phyloP scores from a whole-genome alignment of 2,329 filamentous ascomycete species.

The Fusarium torreyae region DNA sequence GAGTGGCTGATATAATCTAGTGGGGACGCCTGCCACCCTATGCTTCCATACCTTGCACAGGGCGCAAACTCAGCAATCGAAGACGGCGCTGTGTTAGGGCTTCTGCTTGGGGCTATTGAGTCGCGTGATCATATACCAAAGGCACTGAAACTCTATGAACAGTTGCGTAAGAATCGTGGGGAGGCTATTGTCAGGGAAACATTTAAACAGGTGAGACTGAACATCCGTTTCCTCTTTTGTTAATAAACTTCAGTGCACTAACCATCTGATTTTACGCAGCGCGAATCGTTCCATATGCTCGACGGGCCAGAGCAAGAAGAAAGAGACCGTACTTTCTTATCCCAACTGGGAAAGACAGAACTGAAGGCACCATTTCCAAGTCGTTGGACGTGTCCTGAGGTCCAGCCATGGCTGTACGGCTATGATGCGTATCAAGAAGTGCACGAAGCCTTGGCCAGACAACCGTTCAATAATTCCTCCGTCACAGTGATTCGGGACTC shows the following conservation, averaged over 20 bases:
- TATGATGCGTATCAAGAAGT: constrained; percentile 64
- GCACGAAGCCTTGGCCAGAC: neutral
- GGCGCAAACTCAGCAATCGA: constrained; percentile 78
- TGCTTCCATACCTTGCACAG: constrained; percentile 75
- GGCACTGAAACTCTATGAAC: constrained; percentile 62
- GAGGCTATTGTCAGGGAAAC: constrained; percentile 73
- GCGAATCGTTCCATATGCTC: constrained; percentile 67
- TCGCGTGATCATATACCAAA: constrained; percentile 62
- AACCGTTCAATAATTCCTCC: neutral
- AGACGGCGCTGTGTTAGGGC: constrained; percentile 76
- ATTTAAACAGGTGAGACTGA: constrained; percentile 61
- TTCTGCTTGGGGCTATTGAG: constrained; percentile 67
- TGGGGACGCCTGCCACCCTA: constrained; percentile 75
- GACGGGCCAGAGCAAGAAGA: constrained; percentile 70
- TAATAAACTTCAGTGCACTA: neutral
- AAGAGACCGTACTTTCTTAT: constrained; percentile 71
- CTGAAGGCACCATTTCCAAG: constrained; percentile 70
- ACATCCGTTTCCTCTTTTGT: neutral
- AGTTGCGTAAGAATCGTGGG: constrained; percentile 63
- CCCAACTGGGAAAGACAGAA: constrained; percentile 65
- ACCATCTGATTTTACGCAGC: constrained; percentile 49
- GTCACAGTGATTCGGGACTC: neutral
- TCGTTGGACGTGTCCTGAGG: constrained; percentile 70
- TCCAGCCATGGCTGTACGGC: constrained; percentile 76
- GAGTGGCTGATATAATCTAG: constrained; percentile 34